Evolutionary conservation across 371 early-diverging fungal genomes (phyloP).

Genomic region (Circinella minor): DNA sequence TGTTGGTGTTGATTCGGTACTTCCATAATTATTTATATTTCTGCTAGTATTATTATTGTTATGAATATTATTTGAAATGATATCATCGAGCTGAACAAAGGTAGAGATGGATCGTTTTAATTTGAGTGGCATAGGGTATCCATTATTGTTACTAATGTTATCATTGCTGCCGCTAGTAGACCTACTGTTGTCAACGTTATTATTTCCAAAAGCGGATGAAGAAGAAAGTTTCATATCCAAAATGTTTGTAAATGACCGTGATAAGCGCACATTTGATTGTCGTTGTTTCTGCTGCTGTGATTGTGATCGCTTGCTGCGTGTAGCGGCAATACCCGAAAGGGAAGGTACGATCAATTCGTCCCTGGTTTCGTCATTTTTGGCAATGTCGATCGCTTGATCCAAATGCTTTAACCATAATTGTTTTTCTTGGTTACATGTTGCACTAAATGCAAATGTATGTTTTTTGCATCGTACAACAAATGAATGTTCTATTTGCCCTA

Average conservation of each 20-base stretch:
- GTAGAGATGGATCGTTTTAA: conserved; percentile 18
- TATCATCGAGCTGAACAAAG: conserved; percentile 8
- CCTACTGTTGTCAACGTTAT: neutral
- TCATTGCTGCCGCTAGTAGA: neutral
- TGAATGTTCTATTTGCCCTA: conserved; percentile 38
- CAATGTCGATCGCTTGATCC: conserved; percentile 32
- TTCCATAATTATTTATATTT: too few species aligned
- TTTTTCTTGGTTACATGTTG: conserved; percentile 51
- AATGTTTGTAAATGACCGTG: conserved; percentile 37
- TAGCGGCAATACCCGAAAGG: conserved; percentile 30
- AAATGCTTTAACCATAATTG: conserved; percentile 44
- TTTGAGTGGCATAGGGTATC: conserved; percentile 3
- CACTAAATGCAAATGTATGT: conserved; percentile 49
- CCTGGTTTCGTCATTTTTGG: conserved; percentile 21
- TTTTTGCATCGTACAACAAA: conserved; percentile 48
- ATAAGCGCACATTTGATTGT: conserved; percentile 19
- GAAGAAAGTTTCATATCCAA: conserved; percentile 22
- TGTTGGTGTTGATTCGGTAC: too few species aligned
- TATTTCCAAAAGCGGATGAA: neutral
- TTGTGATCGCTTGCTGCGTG: conserved; percentile 8
- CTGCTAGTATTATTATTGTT: too few species aligned
- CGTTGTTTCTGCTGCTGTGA: conserved; percentile 14
- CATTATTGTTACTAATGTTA: neutral
- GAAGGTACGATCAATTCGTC: conserved; percentile 38
- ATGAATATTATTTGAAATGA: neutral